phyloP scores from a whole-genome alignment of 179 eudicot species.

The Silene noctiflora region DNA sequence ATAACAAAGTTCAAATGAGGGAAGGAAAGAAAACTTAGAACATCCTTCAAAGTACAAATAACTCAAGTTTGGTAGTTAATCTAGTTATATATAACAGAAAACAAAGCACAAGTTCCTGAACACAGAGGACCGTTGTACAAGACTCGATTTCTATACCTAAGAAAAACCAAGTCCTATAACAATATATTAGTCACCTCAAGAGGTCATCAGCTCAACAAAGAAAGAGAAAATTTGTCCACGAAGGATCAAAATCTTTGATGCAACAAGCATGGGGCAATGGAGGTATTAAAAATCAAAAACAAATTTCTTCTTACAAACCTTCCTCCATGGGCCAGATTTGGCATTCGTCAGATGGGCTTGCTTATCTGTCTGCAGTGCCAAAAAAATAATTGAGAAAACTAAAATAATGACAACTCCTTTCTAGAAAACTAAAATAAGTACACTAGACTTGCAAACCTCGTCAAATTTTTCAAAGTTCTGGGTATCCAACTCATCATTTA shows the following conservation, averaged over 20 bases:
- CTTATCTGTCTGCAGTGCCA: conserved; percentile 48
- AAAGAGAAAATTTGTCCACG: background rate
- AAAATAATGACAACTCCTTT: background rate
- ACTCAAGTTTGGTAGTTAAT: background rate
- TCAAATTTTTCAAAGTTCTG: conserved; percentile 96
- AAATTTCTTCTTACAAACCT: conserved; percentile 40
- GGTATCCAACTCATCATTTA: conserved; percentile 89
- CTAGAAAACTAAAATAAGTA: no score
- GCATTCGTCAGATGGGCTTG: conserved; percentile 41
- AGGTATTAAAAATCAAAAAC: background rate
- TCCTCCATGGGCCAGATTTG: conserved; percentile 91
- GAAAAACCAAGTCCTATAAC: background rate
- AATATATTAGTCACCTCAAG: background rate
- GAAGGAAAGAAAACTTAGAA: no score
- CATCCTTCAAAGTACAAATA: background rate
- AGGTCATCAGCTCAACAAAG: background rate
- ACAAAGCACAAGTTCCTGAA: background rate
- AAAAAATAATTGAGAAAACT: conserved; percentile 1
- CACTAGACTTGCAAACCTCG: conserved; percentile 44
- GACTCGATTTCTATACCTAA: background rate
- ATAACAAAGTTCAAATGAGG: conserved; percentile 12
- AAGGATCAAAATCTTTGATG: background rate
- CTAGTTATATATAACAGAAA: background rate
- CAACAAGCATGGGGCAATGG: background rate
- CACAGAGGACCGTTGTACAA: no score